Evolutionary conservation across 1,139 yeast genomes (phyloP), one percentile per base, ranked within the genome.

Genomic region (Blastobotrys raffinosifermentans): DNA sequence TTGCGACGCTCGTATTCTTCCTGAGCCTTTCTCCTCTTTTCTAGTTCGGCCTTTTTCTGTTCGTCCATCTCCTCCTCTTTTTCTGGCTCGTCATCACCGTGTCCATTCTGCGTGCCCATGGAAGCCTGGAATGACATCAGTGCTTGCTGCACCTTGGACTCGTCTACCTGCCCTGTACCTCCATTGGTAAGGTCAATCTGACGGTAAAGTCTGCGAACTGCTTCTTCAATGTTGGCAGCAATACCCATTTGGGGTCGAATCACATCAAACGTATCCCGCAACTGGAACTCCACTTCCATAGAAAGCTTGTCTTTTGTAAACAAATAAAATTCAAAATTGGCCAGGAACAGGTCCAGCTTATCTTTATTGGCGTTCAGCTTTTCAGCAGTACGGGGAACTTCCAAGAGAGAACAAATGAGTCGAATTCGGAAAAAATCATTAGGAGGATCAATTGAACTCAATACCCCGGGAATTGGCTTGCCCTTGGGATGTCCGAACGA

Each of bases 241-340:
- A 75, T 58, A 26, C 54, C 57, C 43, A 72, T 60, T 1, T 59
- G 55, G 17, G 59, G 61, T 19, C 60, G 52, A 5, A 62, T 41
- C 16, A 48, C 41, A 2, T 57, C 60, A 45, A 72, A 72, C 22
- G 72, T 63, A 34, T 68, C 54, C 7, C 47, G 58, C n/a, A 83
- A 52, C 32, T 66, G 70, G 48, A 77, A 77, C 37, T 73, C 73
- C 3, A 75, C 61, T 33, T 84, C 94, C 47, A 72, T 64, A 0
- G 95, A 89, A 22, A 84, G 84, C 32, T 65, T 70, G 6, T 60
- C 60, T 53, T 87, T 87, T 34, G 83, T 73, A 54, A 70, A 73
- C n/a, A 75, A 60, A 52, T 85, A 87, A 54, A 75, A 86, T 51
- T 86, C 94, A 45, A 86, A 78, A 49, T 77, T 80, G 14, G 70